phyloP scores from a whole-genome alignment of 352 stramenopile genomes.

The Globisporangium splendens region DNA sequence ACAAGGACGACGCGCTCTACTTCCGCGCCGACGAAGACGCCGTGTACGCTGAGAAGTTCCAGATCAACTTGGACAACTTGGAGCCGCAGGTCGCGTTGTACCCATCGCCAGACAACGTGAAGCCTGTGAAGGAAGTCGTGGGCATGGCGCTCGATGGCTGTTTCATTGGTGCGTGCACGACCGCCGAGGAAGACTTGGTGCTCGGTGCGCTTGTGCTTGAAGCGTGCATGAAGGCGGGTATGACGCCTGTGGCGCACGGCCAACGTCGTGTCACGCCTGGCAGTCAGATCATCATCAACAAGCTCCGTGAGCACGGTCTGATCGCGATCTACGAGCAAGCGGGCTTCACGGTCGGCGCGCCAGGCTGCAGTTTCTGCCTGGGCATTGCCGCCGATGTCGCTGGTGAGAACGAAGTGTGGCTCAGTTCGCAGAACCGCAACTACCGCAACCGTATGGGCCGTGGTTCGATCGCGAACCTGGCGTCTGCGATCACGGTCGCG shows the following conservation, averaged over 20 bases:
- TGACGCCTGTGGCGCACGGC: constrained; percentile 51
- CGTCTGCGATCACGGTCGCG: constrained; percentile 75
- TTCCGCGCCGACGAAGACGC: constrained; percentile 76
- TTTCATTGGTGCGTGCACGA: constrained; percentile 85
- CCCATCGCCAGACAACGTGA: constrained; percentile 78
- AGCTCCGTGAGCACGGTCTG: constrained; percentile 71
- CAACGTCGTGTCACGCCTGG: constrained; percentile 77
- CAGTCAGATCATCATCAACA: constrained; percentile 77
- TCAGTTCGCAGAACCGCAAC: constrained; percentile 83
- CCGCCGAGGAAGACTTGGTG: constrained; percentile 77
- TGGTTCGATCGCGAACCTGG: constrained; percentile 77
- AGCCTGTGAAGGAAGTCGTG: constrained; percentile 56
- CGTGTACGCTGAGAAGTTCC: constrained; percentile 67
- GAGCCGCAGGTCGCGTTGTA: constrained; percentile 76
- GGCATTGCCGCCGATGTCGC: constrained; percentile 82
- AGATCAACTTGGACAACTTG: constrained; percentile 70
- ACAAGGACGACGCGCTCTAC: constrained; percentile 81
- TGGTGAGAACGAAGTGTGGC: constrained; percentile 80
- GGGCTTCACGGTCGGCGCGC: constrained; percentile 72
- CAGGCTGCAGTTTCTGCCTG: constrained; percentile 79
- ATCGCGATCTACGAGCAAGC: constrained; percentile 78
- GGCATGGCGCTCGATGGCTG: constrained; percentile 83
- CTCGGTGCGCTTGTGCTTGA: constrained; percentile 76
- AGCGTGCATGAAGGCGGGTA: constrained; percentile 63
- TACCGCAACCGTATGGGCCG: constrained; percentile 87